phyloP scores from a whole-genome alignment of 1,284 basidiomycete genomes.

The Trametes polyzona region DNA sequence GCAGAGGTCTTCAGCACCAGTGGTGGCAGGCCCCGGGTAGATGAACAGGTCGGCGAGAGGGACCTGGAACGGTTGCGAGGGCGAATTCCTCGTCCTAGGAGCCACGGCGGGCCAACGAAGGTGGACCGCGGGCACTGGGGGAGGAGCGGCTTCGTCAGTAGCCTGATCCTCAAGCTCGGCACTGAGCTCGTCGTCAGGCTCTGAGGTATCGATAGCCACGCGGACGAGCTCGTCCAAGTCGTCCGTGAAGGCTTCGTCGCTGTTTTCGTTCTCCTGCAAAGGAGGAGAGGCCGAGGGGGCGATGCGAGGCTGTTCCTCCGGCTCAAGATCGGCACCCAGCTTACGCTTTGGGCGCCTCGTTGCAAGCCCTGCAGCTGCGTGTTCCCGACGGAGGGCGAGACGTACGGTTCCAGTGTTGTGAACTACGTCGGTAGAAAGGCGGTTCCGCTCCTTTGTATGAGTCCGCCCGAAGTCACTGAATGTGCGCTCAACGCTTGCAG shows the following conservation, averaged over 20 bases:
- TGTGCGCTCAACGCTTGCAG: constrained; percentile 26
- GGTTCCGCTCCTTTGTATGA: constrained; percentile 27
- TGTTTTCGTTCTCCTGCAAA: neutral
- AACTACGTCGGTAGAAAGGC: constrained; percentile 21
- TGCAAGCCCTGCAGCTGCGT: neutral
- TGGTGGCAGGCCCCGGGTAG: too few relatives aligned
- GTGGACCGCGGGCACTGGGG: too few relatives aligned
- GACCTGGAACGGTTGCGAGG: too few relatives aligned
- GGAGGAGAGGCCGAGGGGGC: too few relatives aligned
- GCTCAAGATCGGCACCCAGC: neutral
- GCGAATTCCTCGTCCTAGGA: too few relatives aligned
- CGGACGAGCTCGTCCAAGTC: neutral
- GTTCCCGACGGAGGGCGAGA: neutral
- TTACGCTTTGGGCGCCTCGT: neutral
- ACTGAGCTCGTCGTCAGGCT: neutral
- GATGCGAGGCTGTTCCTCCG: neutral
- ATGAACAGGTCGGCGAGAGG: too few relatives aligned
- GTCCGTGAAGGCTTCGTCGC: neutral
- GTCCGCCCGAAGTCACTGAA: constrained; percentile 31
- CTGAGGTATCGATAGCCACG: neutral
- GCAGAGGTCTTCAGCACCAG: too few relatives aligned
- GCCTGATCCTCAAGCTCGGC: neutral
- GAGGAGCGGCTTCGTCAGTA: neutral
- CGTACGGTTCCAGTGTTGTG: constrained; percentile 9
- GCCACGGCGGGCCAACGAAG: too few relatives aligned